Evolutionary conservation across 257 asterid genomes (phyloP).

Genomic region (Solanum pinnatisectum): DNA sequence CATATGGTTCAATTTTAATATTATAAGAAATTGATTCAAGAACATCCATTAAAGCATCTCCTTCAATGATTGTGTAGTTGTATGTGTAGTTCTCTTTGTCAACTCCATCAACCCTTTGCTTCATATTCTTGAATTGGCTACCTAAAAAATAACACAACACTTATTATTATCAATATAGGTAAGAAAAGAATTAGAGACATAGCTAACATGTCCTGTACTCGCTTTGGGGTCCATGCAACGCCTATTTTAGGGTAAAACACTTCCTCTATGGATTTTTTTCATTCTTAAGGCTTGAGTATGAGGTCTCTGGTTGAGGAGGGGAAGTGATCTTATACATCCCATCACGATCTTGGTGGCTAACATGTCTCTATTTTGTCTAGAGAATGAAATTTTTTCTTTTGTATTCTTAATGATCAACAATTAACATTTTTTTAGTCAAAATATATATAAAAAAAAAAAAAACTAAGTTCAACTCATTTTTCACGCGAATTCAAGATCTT

Average conservation of each 20-base stretch:
- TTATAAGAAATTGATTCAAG: conserved; percentile 33
- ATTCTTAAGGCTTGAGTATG: too few relatives aligned
- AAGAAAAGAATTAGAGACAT: background rate
- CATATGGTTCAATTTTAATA: conserved; percentile 23
- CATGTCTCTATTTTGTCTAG: background rate
- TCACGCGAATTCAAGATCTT: background rate
- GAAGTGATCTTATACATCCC: background rate
- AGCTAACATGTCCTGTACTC: background rate
- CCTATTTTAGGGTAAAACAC: background rate
- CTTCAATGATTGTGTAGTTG: conserved; percentile 39
- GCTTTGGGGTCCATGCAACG: background rate
- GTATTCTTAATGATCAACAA: background rate
- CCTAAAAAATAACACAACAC: conserved; percentile 15
- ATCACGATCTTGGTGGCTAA: background rate
- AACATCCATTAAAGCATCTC: conserved; percentile 26
- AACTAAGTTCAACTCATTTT: background rate
- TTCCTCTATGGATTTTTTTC: background rate
- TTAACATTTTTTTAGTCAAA: background rate
- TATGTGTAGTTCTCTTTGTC: conserved; percentile 27
- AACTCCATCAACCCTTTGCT: conserved; percentile 30
- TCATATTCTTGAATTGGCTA: conserved; percentile 29
- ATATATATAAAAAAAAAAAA: background rate
- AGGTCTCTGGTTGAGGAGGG: background rate
- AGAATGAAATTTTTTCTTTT: background rate
- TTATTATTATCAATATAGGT: background rate